Conservation (phyloP, 768 basidiomycete genomes). For the Russula sp. region DNA sequence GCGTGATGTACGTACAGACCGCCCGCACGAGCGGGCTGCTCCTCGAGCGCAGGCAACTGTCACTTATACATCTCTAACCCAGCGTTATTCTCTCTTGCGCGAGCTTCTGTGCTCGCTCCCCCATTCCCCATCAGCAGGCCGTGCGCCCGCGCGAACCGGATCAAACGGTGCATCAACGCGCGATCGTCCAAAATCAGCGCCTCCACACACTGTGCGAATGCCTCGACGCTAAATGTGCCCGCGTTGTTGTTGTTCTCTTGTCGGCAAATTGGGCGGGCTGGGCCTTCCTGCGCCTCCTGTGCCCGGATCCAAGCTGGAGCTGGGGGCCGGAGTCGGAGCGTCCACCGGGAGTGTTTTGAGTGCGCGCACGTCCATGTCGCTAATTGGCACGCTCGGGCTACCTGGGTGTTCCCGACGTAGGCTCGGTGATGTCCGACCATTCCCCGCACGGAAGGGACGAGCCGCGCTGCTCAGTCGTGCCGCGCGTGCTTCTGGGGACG, state of each 20-base stretch:
- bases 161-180: constrained; percentile 72
- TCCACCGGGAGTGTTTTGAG: constrained; percentile 51
- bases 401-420: constrained; percentile 28
- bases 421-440: constrained; percentile 24
- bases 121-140: constrained; percentile 90
- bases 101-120: constrained; percentile 84
- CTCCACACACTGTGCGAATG: constrained; percentile 66
- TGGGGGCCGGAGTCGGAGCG: not conserved
- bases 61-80: constrained; percentile 88
- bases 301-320: constrained; percentile 28
- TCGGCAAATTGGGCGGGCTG: constrained; percentile 13
- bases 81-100: constrained; percentile 73
- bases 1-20: constrained; percentile 38
- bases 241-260: constrained; percentile 15
- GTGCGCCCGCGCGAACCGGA: constrained; percentile 83
- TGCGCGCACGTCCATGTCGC: constrained; percentile 79
- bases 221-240: constrained; percentile 60
- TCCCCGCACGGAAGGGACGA: constrained; percentile 38
- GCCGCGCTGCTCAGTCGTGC: constrained; percentile 46
- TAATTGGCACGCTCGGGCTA: constrained; percentile 50
- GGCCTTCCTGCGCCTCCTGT: constrained; percentile 19
- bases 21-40: constrained; percentile 51
- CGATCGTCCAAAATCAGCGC: constrained; percentile 79
- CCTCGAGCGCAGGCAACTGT: constrained; percentile 75
- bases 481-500: constrained; percentile 76